Evolutionary conservation across 345 rosid genomes (phyloP).

Genomic region (Arabis hirsuta): DNA sequence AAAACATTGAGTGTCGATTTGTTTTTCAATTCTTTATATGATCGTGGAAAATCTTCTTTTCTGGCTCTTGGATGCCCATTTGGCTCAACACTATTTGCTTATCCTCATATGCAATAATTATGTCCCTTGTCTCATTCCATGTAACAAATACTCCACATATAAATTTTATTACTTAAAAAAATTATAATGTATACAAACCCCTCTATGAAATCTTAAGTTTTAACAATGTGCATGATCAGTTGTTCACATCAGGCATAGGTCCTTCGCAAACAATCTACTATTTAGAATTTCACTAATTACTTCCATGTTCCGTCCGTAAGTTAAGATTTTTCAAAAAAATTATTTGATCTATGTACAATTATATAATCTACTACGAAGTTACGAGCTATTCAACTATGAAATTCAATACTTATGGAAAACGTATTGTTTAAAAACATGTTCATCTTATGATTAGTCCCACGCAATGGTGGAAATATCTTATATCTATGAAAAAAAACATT

Average conservation of each 20-base stretch:
- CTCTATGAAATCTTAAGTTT: not conserved
- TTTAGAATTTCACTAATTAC: not conserved
- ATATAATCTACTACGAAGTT: not conserved
- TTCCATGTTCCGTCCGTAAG: not conserved
- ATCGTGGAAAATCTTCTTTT: not conserved
- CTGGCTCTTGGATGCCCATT: constrained; percentile 44
- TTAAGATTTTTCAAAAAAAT: not conserved
- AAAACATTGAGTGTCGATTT: constrained; percentile 27
- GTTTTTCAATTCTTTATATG: not conserved
- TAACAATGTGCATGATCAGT: constrained; percentile 15
- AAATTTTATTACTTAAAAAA: not conserved
- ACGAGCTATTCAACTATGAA: too few relatives aligned
- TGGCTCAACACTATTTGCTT: constrained; percentile 37
- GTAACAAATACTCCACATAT: constrained; percentile 24
- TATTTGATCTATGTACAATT: not conserved
- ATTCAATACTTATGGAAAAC: not conserved
- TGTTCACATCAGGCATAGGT: constrained; percentile 2
- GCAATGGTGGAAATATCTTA: not conserved
- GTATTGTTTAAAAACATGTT: not conserved
- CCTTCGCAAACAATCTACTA: not conserved
- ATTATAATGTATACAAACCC: not conserved
- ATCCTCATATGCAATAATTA: constrained; percentile 27
- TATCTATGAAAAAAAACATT: not conserved
- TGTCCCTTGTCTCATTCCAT: constrained; percentile 34
- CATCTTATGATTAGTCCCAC: not conserved